These are phyloP conservation scores for Bacterosira constricta DNA, from an alignment of 108 stramenopile species.

Conservation along the genomic window DNA sequence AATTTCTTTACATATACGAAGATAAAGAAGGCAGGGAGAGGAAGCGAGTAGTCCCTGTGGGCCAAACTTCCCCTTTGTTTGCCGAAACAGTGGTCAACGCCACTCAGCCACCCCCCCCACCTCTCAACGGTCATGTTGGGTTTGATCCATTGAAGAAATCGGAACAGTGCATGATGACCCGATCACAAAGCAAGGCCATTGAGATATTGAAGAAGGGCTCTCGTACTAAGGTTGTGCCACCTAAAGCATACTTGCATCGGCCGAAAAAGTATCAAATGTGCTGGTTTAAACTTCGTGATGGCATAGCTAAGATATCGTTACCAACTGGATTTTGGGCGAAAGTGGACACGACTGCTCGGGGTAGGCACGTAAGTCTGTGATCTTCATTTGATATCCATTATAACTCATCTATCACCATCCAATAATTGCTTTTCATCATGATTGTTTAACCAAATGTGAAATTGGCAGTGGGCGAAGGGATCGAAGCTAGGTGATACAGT, in stretches of 20 bases:
- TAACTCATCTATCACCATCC: background rate
- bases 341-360: slow-evolving; percentile 72
- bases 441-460: background rate
- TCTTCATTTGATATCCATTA: background rate
- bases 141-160: background rate
- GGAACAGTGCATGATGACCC: slow-evolving; percentile 7
- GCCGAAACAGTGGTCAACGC: background rate
- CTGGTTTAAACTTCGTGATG: slow-evolving; percentile 53
- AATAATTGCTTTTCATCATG: background rate
- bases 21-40: slow-evolving; percentile 30
- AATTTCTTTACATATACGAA: slow-evolving; percentile 45
- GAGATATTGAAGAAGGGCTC: slow-evolving; percentile 8
- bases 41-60: slow-evolving; percentile 16
- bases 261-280: slow-evolving; percentile 51
- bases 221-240: background rate
- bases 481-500: slow-evolving; percentile 71
- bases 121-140: background rate
- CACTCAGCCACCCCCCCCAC: background rate
- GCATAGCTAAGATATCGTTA: slow-evolving; percentile 77
- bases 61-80: slow-evolving; percentile 13
- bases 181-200: slow-evolving; percentile 17
- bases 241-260: slow-evolving; percentile 3
- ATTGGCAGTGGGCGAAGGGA: slow-evolving; percentile 70
- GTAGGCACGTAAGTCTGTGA: slow-evolving; percentile 50
- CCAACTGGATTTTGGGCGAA: slow-evolving; percentile 69